A percentile compares a stretch with the other conserved stretches of the same genome.
Conservation (phyloP, 1,284 basidiomycete genomes). For the Microbotryum silenes-acaulis region DNA sequence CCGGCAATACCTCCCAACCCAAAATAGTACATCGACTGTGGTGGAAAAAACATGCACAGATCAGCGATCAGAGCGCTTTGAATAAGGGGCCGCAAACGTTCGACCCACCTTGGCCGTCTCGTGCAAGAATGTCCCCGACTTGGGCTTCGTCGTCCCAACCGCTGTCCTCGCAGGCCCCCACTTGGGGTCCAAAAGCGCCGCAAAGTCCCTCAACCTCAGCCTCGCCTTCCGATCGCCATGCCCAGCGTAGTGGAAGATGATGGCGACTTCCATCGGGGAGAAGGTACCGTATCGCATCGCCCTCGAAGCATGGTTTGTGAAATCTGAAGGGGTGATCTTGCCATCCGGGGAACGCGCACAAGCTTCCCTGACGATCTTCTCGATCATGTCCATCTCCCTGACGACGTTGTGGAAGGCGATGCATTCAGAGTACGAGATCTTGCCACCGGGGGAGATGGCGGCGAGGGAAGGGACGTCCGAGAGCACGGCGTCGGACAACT, state of each 20-base stretch:
- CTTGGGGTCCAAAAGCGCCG: constrained; percentile 74
- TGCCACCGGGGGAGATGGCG: constrained; percentile 73
- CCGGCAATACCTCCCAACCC: constrained; percentile 85
- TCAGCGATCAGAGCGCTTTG: background rate
- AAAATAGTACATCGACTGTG: constrained; percentile 66
- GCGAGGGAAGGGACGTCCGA: constrained; percentile 81
- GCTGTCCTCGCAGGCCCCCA: constrained; percentile 54
- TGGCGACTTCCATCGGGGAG: constrained; percentile 90
- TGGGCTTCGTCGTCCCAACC: constrained; percentile 1
- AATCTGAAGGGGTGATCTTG: constrained; percentile 58
- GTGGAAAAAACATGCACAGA: constrained; percentile 22
- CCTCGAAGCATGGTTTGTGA: constrained; percentile 45
- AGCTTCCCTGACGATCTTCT: constrained; percentile 68
- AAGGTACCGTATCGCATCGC: constrained; percentile 79
- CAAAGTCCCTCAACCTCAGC: constrained; percentile 76
- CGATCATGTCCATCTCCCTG: constrained; percentile 88
- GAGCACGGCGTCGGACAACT: constrained; percentile 82
- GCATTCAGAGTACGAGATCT: constrained; percentile 90
- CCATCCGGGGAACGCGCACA: constrained; percentile 85
- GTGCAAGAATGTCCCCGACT: constrained; percentile 14
- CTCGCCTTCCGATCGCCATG: constrained; percentile 59
- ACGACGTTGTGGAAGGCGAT: constrained; percentile 82
- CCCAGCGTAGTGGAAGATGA: constrained; percentile 90
- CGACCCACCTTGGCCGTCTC: constrained; percentile 25
- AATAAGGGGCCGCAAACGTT: background rate